Percentiles rank a stretch among this genome's conserved stretches.
Conservation (phyloP, 2,329 filamentous ascomycete genomes). For the Epichloe glyceriae region DNA sequence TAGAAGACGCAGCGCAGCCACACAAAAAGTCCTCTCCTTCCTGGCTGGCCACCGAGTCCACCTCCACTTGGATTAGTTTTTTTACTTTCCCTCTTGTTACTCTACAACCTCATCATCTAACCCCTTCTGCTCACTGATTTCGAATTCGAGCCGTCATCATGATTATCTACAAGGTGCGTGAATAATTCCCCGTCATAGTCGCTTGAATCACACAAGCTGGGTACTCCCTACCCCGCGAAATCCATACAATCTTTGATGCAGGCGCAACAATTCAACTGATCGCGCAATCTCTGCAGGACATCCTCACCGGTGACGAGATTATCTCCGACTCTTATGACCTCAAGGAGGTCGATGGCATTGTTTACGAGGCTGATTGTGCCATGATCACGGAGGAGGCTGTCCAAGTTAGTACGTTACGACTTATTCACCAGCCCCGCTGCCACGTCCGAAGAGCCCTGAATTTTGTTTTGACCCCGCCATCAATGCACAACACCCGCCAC, state of each 20-base stretch:
- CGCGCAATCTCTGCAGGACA: slow-evolving; percentile 48
- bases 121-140: slow-evolving; percentile 8
- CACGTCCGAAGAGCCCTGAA: not conserved
- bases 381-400: slow-evolving; percentile 75
- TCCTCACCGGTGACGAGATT: slow-evolving; percentile 84
- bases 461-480: not conserved
- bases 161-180: slow-evolving; percentile 58
- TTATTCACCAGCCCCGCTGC: not conserved
- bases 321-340: slow-evolving; percentile 89
- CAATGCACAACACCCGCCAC: not conserved
- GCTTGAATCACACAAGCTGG: not conserved
- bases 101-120: slow-evolving; percentile 7
- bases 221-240: slow-evolving; percentile 5
- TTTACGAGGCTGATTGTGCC: slow-evolving; percentile 83
- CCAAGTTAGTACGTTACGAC: slow-evolving; percentile 48
- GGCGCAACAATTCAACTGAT: slow-evolving; percentile 10
- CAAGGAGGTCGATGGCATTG: slow-evolving; percentile 64
- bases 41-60: not conserved
- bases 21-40: not conserved
- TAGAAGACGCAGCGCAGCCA: not conserved
- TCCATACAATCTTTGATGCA: not conserved
- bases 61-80: not conserved
- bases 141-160: slow-evolving; percentile 40
- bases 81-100: not conserved
- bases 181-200: not conserved